Evolutionary conservation across 192 early-diverging fungal genomes (phyloP), one percentile per base, ranked within the genome.

Genomic region (Backusella sp.): DNA sequence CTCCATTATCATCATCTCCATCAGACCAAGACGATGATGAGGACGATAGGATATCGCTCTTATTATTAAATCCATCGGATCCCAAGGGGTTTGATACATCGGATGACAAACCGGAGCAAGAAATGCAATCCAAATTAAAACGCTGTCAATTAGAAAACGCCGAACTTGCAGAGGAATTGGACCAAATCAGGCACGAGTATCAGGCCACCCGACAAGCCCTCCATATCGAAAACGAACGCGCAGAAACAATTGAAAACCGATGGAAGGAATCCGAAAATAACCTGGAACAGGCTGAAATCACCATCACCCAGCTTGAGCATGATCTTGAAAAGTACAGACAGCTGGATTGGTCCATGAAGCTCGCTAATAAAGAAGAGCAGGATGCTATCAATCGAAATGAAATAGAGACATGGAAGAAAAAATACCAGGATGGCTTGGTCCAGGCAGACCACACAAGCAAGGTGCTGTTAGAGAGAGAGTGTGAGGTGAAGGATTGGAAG

Each of bases 211-310:
- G 72, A 19, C 52, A 35, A 6, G 56, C 72, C 0, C 56, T 73
- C 6, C n/a, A 42, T 21, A 37, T 73, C 1, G 72, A 73, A 65
- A 56, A 73, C 8, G 72, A 73, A 23, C 72, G 72, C 8, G 72
- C 53, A 11, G 72, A 73, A 4, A 73, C 32, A 3, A 41, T 73
- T 37, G 72, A 73, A 32, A 73, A 26, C 0, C 4, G 56, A 17
- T 73, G 72, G 72, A 73, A 65, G 15, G 36, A 56, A 32, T 65
- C 52, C 7, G 72, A 73, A 41, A 42, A 56, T 65, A 41, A 36
- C 12, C n/a, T 73, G 23, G 72, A 73, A 39, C 52, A 73, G 11
- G 32, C 72, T 41, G 72, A 73, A 41, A 34, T 32, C 35, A 37
- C 15, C n/a, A 65, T 73, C 14, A 12, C 59, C 17, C 15, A 36